Evolutionary conservation across 805 yeast genomes (phyloP).

Genomic region (Zygosaccharomyces bailii): DNA sequence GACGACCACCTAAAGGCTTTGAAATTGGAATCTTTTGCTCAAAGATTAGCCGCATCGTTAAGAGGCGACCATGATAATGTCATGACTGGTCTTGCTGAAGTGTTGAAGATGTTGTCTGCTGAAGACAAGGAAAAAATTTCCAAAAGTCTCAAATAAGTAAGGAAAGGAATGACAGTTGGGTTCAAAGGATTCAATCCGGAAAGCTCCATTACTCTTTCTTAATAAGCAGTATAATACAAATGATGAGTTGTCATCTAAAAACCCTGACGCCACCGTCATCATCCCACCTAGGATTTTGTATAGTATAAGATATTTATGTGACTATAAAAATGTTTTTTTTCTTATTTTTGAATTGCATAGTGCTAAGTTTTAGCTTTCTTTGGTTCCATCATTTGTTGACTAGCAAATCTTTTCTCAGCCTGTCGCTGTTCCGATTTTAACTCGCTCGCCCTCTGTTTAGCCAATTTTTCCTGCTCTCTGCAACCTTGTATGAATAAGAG

Average conservation of each 20-base stretch:
- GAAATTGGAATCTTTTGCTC: slow-evolving; percentile 64
- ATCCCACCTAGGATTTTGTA: no score
- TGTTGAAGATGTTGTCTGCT: slow-evolving; percentile 47
- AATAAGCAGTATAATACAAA: background rate
- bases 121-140: slow-evolving; percentile 51
- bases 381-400: background rate
- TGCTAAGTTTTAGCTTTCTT: slow-evolving; percentile 1
- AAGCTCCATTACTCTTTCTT: background rate
- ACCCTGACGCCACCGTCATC: no score
- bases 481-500: slow-evolving; percentile 16
- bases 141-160: slow-evolving; percentile 32
- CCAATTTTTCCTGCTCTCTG: slow-evolving; percentile 19
- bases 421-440: slow-evolving; percentile 18
- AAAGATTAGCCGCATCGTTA: slow-evolving; percentile 56
- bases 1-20: slow-evolving; percentile 59
- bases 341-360: background rate
- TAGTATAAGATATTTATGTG: slow-evolving; percentile 10
- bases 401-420: slow-evolving; percentile 8
- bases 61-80: slow-evolving; percentile 53
- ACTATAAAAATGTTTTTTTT: slow-evolving; percentile 7
- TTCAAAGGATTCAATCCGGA: background rate
- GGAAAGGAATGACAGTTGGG: background rate
- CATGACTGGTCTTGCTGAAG: slow-evolving; percentile 53
- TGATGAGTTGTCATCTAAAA: no score
- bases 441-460: slow-evolving; percentile 16